Percentiles rank a stretch among this genome's conserved stretches.
phyloP scores from a whole-genome alignment of 495 filamentous ascomycete genomes.

The Neurospora sp. region DNA sequence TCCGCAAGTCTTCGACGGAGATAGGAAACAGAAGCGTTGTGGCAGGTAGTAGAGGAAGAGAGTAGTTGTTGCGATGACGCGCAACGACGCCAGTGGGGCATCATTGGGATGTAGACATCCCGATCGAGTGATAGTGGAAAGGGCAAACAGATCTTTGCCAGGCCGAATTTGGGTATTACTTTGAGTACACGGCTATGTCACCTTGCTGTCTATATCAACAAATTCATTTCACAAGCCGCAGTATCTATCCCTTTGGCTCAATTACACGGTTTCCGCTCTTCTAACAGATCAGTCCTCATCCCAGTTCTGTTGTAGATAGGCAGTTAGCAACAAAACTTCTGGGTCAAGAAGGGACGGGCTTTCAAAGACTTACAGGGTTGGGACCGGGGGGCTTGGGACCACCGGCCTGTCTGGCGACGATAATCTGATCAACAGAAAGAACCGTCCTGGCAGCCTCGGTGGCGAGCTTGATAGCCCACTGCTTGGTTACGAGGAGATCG shows the following conservation, averaged over 20 bases:
- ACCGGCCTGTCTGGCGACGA: constrained; percentile 93
- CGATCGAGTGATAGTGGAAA: background rate
- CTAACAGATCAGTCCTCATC: constrained; percentile 69
- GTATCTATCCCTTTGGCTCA: background rate
- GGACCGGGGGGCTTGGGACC: constrained; percentile 93
- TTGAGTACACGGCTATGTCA: background rate
- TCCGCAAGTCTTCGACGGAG: too few relatives aligned
- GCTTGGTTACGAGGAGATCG: constrained; percentile 83
- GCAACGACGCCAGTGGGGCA: background rate
- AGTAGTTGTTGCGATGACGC: background rate
- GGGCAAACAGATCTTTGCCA: background rate
- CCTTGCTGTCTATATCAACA: background rate
- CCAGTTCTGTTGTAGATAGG: constrained; percentile 53
- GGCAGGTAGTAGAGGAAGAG: too few relatives aligned
- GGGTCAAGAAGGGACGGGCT: background rate
- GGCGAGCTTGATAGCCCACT: constrained; percentile 92
- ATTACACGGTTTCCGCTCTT: background rate
- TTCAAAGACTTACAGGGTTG: constrained; percentile 42
- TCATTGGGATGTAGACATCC: background rate
- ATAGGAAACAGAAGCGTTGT: too few relatives aligned
- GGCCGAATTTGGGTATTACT: background rate
- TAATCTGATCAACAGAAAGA: constrained; percentile 96
- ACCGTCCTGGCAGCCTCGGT: constrained; percentile 92
- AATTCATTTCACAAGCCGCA: background rate
- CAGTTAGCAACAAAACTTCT: background rate